Evolutionary conservation across 768 basidiomycete species (phyloP).

Genomic region (Suillus alpinus): DNA sequence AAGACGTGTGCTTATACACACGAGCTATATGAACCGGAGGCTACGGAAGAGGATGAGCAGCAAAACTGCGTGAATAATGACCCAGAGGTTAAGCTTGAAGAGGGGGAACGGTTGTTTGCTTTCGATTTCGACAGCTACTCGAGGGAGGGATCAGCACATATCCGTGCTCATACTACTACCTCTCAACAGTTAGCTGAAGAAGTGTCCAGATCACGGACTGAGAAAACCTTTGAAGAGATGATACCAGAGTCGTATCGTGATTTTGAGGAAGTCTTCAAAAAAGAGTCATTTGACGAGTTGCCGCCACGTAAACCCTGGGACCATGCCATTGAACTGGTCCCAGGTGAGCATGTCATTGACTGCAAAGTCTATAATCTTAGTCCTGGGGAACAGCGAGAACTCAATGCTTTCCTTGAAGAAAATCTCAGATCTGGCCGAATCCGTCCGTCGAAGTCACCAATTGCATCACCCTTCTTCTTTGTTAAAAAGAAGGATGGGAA

Average conservation of each 20-base stretch:
- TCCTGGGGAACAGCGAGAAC: constrained; percentile 15
- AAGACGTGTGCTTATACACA: too few relatives aligned
- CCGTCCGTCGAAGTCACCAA: constrained; percentile 16
- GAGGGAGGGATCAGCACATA: not conserved
- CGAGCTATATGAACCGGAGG: too few relatives aligned
- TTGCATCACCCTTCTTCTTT: constrained; percentile 26
- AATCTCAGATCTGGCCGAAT: constrained; percentile 17
- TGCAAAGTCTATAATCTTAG: constrained; percentile 13
- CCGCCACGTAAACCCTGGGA: constrained; percentile 14
- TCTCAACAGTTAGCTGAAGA: constrained; percentile 4
- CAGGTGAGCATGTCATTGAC: constrained; percentile 1
- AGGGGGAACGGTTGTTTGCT: constrained; percentile 4
- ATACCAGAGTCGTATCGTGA: constrained; percentile 11
- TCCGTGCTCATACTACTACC: constrained; percentile 4
- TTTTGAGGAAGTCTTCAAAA: constrained; percentile 18
- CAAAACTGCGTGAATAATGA: not conserved
- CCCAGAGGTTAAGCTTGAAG: not conserved
- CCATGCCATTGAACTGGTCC: constrained; percentile 7
- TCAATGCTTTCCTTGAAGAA: constrained; percentile 23
- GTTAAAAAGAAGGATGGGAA: constrained; percentile 36
- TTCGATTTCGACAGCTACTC: not conserved
- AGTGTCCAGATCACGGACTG: not conserved
- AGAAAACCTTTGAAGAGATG: constrained; percentile 5
- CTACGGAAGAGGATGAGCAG: not conserved
- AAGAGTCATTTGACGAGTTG: constrained; percentile 17